Evolutionary conservation across 805 yeast species (phyloP), one percentile per base, ranked within the genome.

Genomic region (Teunomyces funiuensis): DNA sequence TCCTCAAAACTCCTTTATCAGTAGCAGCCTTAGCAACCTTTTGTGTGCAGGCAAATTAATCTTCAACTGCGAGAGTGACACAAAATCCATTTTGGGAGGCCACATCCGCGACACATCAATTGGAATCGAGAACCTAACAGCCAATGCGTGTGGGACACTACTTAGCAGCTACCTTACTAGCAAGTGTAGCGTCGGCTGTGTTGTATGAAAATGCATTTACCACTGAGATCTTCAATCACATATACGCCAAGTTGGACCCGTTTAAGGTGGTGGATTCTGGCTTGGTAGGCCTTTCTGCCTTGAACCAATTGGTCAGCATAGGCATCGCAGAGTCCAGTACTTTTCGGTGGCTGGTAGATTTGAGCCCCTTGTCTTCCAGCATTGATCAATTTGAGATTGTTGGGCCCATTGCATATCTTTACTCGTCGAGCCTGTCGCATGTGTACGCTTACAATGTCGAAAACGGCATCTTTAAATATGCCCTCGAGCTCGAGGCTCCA

Each of bases 141-240:
- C 11, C 14, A 17, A 31, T 31, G 34, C 25, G 34, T 31, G 20
- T 31, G 16, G 34, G 34, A 31, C 34, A 31, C 9, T 31, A n/a
- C 14, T 19, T 31, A 16, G 28, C 19, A 22, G 28, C 27, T n/a
- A 4, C 37, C 10, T 23, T 31, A n/a, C 23, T 23, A 13, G 17
- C 30, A 14, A 14, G 39, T 11, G 14, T 45, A 36, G 38, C 34
- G 6, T 36, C 40, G 28, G 58, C 55, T 5, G 58, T 61, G 4
- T 69, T 60, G 48, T 60, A 69, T 18, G 83, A 79, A 40, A 82
- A 79, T 45, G 80, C 82, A 0, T 77, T 73, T 53, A 58, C 59
- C 13, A 64, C 65, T 25, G 87, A 82, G 50, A 80, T 83, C 83
- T 73, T 77, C 34, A 55, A 69, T 6, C 65, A 63, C 19, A 27